A percentile compares a stretch with the other conserved stretches of the same genome.
These are phyloP conservation scores for Cyclotella cryptica DNA, from an alignment of 108 stramenopile species.

Conservation along the genomic window DNA sequence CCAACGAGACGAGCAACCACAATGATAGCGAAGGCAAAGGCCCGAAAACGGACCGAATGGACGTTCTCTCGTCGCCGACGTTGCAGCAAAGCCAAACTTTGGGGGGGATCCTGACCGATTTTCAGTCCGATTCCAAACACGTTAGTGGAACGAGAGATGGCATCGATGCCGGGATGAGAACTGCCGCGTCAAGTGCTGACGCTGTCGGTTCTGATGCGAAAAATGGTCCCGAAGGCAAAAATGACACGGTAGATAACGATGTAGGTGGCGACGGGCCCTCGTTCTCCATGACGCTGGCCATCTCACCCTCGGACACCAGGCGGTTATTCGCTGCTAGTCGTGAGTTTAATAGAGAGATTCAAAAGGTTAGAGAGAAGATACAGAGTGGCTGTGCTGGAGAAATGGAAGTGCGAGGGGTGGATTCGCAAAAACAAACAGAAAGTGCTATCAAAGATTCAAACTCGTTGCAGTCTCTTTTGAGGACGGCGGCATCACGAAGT, in stretches of 20 bases:
- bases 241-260: neutral
- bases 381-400: too few relatives aligned
- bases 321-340: constrained; percentile 66
- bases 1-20: neutral
- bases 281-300: constrained; percentile 72
- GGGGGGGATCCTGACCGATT: constrained; percentile 18
- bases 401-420: too few relatives aligned
- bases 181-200: neutral
- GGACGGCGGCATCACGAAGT: constrained; percentile 4
- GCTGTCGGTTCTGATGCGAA: neutral
- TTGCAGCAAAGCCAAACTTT: constrained; percentile 6
- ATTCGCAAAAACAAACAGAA: neutral
- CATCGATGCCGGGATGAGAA: too few relatives aligned
- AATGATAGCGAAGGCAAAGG: neutral
- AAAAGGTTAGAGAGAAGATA: constrained; percentile 13
- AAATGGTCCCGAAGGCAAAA: neutral
- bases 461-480: constrained; percentile 4
- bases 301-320: constrained; percentile 64
- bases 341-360: constrained; percentile 57
- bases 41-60: neutral
- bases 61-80: neutral
- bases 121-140: neutral
- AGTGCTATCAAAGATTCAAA: constrained; percentile 31
- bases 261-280: neutral
- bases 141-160: neutral